Base-by-base conservation (phyloP, 2,329 filamentous ascomycete genomes). In the Apiospora rasikravindrae region DNA sequence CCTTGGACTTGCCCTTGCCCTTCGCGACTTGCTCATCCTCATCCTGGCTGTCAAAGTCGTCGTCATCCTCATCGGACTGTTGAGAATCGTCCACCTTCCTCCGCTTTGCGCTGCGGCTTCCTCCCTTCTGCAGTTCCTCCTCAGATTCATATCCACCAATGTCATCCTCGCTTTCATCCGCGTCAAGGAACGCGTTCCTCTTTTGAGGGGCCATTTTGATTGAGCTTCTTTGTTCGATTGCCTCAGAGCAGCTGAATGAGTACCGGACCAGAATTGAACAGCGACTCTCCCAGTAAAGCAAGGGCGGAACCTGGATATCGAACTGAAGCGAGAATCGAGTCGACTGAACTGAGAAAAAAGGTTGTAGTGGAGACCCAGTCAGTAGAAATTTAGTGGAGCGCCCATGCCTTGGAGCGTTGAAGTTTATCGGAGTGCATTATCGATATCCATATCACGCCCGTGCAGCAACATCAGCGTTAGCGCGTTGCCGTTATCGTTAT, bases 121-220 rank as follows among this genome's bases (percentile, higher is more conserved):
- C 87, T 71, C 91, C 92, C 81, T 93, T 93, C 77, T 87, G 89
- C 73, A 94, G 90, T 66, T 91, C 88, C 37, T 80, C 84, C 29
- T 93, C 92, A 51, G 92, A 94, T 74, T 93, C 86, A 80, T 93
- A 93, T 71, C 88, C 90, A 69, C 85, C 82, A 74, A 83, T 83
- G 49, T 86, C 85, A 66, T 91, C 88, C 26, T 90, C 88, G 78
- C 90, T 92, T 24, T 89, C 86, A 24, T 84, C 84, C 13, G 83
- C 85, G 74, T 91, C 90, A 42, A 95, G 88, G 77, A 92, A 95
- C 70, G 93, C 88, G 80, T 94, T 94, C 76, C 88, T 88, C 79
- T 92, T 94, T 78, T 91, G 88, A 53, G 89, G 85, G 1, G 91
- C 82, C 92, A 95, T 94, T 67, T 72, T 78, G 26, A n/a, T 16